Evolutionary conservation across 1,284 basidiomycete species (phyloP).

Genomic region (Crocinoboletus sp.): DNA sequence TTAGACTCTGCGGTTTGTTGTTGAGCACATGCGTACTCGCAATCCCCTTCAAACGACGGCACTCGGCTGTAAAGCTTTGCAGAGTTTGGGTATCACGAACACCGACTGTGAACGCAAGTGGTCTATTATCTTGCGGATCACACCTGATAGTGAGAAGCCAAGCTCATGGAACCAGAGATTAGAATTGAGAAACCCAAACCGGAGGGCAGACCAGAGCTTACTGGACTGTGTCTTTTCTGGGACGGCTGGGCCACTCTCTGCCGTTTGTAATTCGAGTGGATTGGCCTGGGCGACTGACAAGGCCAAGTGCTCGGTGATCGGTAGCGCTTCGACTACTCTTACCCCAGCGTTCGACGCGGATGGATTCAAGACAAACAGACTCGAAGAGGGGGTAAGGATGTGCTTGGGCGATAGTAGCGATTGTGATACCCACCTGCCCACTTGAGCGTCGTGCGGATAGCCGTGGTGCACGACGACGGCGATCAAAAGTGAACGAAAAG

Average conservation of each 20-base stretch:
- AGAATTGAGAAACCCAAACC: not conserved
- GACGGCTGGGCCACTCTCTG: not conserved
- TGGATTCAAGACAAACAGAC: constrained; percentile 17
- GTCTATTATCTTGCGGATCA: constrained; percentile 10
- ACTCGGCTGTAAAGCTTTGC: constrained; percentile 22
- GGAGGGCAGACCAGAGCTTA: constrained; percentile 7
- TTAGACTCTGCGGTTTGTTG: not conserved
- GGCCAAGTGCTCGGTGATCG: constrained; percentile 21
- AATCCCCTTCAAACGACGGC: constrained; percentile 28
- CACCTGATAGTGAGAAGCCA: constrained; percentile 24
- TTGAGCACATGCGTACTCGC: constrained; percentile 14
- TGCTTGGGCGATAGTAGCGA: too few relatives aligned
- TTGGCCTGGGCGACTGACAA: constrained; percentile 25
- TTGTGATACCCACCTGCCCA: constrained; percentile 29
- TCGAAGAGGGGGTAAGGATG: constrained; percentile 11
- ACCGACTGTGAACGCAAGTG: constrained; percentile 15
- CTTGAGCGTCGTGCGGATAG: constrained; percentile 8
- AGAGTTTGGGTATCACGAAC: constrained; percentile 16
- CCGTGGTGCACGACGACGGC: constrained; percentile 21
- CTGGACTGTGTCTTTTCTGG: constrained; percentile 16
- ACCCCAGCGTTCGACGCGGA: not conserved
- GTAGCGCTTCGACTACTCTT: constrained; percentile 16
- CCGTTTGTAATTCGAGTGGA: constrained; percentile 1
- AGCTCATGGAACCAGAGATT: constrained; percentile 12
- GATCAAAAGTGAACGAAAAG: constrained; percentile 7